Evolutionary conservation across 108 stramenopile species (phyloP), one percentile per base, ranked within the genome.

Genomic region (Cyclostephanos tholiformis): DNA sequence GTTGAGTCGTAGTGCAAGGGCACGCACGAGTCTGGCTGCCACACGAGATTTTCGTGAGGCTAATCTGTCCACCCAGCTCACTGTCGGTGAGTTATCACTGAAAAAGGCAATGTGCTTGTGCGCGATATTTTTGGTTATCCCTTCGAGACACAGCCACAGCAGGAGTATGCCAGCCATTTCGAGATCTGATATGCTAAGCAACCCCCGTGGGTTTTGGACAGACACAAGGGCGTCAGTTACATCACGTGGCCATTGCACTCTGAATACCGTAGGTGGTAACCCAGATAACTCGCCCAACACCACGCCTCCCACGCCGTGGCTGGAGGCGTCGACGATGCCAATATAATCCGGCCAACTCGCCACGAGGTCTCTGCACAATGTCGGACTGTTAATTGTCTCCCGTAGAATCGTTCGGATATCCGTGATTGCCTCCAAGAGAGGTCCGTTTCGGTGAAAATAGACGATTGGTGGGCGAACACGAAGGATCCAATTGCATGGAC

Each of bases 141-240:
- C 50, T 53, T 63, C 71, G 44, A 72, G 30, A 0, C 63, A 51
- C 6, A 72, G 51, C 71, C 71, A 72, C 6, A 53, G 16, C 35
- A 72, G 13, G 0, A 72, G 32, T 0, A 72, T 19, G 4, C 68
- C 82, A 0, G 56, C 82, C 52, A 79, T 62, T 36, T 83, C 82
- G 39, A 83, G 51, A 23, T 83, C 74, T 1, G 73, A 71, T 32
- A 32, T 32, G 32, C 32, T 32, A 2, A 32, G 32, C 4, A 4
- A 32, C 32, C 32, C 32, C 32, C 32, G 3, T 4, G 32, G 32
- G 4, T 32, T 32, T 32, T 32, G 6, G 3, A 17, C 59, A 2
- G 79, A 76, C 27, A 76, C 61, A 22, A 87, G 27, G 8, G 10
- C 13, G 12, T 10, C 22, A 0, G 48, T 50, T 17, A 87, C 69